A percentile compares a stretch with the other conserved stretches of the same genome.
These are phyloP conservation scores for Dictyostelium citrinum DNA, from an alignment of 78 protist species.

Conservation along the genomic window DNA sequence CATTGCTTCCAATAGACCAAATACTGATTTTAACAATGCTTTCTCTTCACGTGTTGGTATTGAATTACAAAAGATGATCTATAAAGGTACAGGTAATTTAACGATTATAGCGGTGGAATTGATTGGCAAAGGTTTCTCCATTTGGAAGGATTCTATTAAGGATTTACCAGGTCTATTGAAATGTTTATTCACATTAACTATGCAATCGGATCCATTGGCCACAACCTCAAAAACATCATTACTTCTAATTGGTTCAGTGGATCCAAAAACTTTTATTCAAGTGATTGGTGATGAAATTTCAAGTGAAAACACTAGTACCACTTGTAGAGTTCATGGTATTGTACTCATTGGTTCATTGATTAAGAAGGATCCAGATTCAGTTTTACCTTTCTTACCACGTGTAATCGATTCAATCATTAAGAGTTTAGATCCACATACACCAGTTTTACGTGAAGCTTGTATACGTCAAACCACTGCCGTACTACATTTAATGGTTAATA, in stretches of 20 bases:
- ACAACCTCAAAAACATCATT: slow-evolving; percentile 36
- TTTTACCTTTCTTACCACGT: slow-evolving; percentile 37
- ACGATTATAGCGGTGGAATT: slow-evolving; percentile 65
- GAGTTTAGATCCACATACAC: slow-evolving; percentile 85
- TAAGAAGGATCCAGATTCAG: slow-evolving; percentile 57
- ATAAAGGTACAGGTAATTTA: slow-evolving; percentile 60
- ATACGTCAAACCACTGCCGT: slow-evolving; percentile 79
- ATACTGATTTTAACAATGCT: background rate
- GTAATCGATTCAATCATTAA: slow-evolving; percentile 75
- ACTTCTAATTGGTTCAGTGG: slow-evolving; percentile 43
- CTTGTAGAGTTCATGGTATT: slow-evolving; percentile 45
- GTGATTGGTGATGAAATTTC: slow-evolving; percentile 66
- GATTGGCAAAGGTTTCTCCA: slow-evolving; percentile 70
- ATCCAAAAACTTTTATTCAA: slow-evolving; percentile 60
- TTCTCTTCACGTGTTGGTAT: slow-evolving; percentile 22
- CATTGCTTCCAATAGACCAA: slow-evolving; percentile 60
- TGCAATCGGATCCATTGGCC: slow-evolving; percentile 61
- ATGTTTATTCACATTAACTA: slow-evolving; percentile 64
- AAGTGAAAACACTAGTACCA: slow-evolving; percentile 17
- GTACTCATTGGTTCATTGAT: slow-evolving; percentile 47
- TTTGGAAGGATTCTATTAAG: slow-evolving; percentile 68
- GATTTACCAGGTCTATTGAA: slow-evolving; percentile 69
- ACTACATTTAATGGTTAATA: slow-evolving; percentile 81
- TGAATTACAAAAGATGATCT: slow-evolving; percentile 54
- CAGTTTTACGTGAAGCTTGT: slow-evolving; percentile 81